A percentile compares a stretch with the other conserved stretches of the same genome.
Conservation (phyloP, 148 eudicot species). For the Drosera capensis region DNA sequence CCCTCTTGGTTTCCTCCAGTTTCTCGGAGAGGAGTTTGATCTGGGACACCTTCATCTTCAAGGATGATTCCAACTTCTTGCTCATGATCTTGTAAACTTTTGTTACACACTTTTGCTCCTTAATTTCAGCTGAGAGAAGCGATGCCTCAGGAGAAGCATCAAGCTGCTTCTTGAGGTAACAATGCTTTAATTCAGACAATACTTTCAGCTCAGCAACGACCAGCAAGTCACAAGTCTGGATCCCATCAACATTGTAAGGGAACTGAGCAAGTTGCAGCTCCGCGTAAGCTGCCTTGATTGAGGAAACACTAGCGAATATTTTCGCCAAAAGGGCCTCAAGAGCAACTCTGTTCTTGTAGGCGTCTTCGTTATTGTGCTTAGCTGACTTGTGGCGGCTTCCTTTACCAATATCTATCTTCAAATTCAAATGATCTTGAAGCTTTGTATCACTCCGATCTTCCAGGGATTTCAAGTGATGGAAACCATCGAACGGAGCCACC, state of each 20-base stretch:
- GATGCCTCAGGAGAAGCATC: constrained; percentile 56
- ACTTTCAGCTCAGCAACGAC: constrained; percentile 44
- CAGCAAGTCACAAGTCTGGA: constrained; percentile 52
- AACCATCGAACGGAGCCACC: too few species aligned
- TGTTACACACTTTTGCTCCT: constrained; percentile 71
- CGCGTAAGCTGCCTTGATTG: constrained; percentile 73
- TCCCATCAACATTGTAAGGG: constrained; percentile 41
- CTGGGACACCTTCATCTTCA: constrained; percentile 23
- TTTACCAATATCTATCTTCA: too few species aligned
- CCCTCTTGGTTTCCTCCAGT: constrained; percentile 11
- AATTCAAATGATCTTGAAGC: too few species aligned
- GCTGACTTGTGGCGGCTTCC: too few species aligned
- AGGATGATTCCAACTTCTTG: constrained; percentile 47
- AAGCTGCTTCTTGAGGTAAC: constrained; percentile 24
- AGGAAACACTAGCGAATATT: constrained; percentile 65
- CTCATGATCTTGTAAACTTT: constrained; percentile 76
- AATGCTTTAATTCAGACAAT: constrained; percentile 52
- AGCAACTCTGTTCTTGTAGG: constrained; percentile 19
- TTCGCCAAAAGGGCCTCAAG: constrained; percentile 60
- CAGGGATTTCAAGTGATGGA: too few species aligned
- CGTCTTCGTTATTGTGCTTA: constrained; percentile 1
- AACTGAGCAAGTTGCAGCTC: constrained; percentile 80
- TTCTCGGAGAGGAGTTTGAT: constrained; percentile 12
- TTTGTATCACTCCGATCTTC: too few species aligned
- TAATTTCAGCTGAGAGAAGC: constrained; percentile 58